Conservation (phyloP, 2,329 filamentous ascomycete species). For the Cordyceps cicadae region DNA sequence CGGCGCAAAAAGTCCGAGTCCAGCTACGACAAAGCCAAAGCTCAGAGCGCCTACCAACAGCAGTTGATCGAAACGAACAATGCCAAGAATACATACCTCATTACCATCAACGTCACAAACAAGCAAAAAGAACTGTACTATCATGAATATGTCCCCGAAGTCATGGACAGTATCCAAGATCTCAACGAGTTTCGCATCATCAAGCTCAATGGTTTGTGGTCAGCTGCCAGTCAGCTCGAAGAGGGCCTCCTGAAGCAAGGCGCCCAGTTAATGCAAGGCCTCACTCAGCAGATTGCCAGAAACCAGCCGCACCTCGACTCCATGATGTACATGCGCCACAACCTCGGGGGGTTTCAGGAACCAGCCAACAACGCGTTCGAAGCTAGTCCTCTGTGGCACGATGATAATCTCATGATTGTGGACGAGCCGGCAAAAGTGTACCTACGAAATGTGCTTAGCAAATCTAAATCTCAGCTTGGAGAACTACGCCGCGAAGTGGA, state of each 20-base stretch:
- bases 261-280: conserved; percentile 60
- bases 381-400: conserved; percentile 93
- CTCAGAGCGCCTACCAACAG: conserved; percentile 83
- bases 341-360: conserved; percentile 73
- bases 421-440: conserved; percentile 86
- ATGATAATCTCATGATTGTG: conserved; percentile 76
- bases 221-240: conserved; percentile 70
- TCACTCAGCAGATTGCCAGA: conserved; percentile 72
- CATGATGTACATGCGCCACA: conserved; percentile 97
- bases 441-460: conserved; percentile 81
- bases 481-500: conserved; percentile 78
- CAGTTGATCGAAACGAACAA: conserved; percentile 95
- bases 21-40: conserved; percentile 89
- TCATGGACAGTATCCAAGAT: conserved; percentile 89
- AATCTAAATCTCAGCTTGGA: conserved; percentile 76
- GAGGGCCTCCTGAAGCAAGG: conserved; percentile 68
- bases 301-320: conserved; percentile 88
- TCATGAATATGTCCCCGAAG: conserved; percentile 88
- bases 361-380: conserved; percentile 81
- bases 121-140: conserved; percentile 97
- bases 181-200: conserved; percentile 80
- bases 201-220: conserved; percentile 82
- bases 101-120: conserved; percentile 92
- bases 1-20: conserved; percentile 91
- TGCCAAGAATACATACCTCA: conserved; percentile 95